Conservation (phyloP, 2,329 filamentous ascomycete species). For the Neurospora crassa region DNA sequence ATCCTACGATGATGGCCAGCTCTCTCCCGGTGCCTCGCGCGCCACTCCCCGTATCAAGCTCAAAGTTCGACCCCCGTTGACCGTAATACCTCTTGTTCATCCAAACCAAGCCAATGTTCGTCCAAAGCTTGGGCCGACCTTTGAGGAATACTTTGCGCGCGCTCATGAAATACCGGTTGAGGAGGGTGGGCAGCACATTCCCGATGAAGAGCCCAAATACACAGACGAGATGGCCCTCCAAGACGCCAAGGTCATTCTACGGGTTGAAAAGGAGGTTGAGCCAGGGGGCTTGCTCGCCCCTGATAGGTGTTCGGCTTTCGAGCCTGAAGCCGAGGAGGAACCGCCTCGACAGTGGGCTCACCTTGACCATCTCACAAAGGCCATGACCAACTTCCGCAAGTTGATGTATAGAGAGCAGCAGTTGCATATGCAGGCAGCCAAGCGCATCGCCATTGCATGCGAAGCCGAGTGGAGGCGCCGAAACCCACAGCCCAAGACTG, state of each 20-base stretch:
- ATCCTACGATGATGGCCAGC: slow-evolving; percentile 18
- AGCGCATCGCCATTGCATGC: slow-evolving; percentile 69
- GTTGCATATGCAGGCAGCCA: slow-evolving; percentile 67
- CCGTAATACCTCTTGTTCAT: slow-evolving; percentile 48
- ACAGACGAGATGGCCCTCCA: slow-evolving; percentile 52
- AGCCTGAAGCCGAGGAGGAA: slow-evolving; percentile 63
- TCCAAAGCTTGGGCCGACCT: slow-evolving; percentile 41
- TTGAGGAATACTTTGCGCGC: slow-evolving; percentile 48
- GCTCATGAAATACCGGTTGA: slow-evolving; percentile 44
- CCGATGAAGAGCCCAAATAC: slow-evolving; percentile 42
- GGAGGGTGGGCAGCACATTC: slow-evolving; percentile 43
- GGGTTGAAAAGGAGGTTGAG: slow-evolving; percentile 63
- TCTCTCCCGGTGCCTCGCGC: slow-evolving; percentile 15
- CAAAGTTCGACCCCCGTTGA: slow-evolving; percentile 31
- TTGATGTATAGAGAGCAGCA: slow-evolving; percentile 72
- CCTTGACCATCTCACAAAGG: slow-evolving; percentile 72
- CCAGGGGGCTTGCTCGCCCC: slow-evolving; percentile 66
- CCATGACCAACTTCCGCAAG: slow-evolving; percentile 70
- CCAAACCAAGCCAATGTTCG: slow-evolving; percentile 46
- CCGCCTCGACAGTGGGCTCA: slow-evolving; percentile 77
- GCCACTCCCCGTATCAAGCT: slow-evolving; percentile 39
- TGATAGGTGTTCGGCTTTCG: slow-evolving; percentile 60
- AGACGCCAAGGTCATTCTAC: slow-evolving; percentile 61
- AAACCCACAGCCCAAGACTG: slow-evolving; percentile 55
- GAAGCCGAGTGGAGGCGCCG: slow-evolving; percentile 64